Conservation (phyloP, 2,329 filamentous ascomycete species). For the Nothophaeocryptopus gaeumannii region DNA sequence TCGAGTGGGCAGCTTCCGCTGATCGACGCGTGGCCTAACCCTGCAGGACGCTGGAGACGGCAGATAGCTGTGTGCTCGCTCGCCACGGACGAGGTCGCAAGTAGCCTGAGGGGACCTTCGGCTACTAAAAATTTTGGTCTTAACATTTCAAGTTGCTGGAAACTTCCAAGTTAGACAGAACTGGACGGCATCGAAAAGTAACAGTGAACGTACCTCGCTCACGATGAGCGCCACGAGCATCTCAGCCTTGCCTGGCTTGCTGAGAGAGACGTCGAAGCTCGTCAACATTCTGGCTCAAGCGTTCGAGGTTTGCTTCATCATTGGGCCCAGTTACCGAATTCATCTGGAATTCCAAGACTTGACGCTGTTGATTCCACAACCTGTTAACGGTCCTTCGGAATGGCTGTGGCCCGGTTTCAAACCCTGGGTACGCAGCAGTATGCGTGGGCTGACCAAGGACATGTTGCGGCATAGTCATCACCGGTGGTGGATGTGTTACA, state of each 20-base stretch:
- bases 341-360: conserved; percentile 27
- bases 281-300: conserved; percentile 27
- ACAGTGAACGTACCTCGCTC: background rate
- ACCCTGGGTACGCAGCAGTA: background rate
- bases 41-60: no score
- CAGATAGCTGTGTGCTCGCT: no score
- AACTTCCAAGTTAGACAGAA: no score
- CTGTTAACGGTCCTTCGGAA: conserved; percentile 9
- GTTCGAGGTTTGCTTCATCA: conserved; percentile 25
- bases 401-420: background rate
- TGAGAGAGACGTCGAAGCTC: conserved; percentile 27
- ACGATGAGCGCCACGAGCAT: background rate
- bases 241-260: conserved; percentile 29
- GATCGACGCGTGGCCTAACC: no score
- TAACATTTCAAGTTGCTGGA: no score
- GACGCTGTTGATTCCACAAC: conserved; percentile 27
- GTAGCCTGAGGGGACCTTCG: no score
- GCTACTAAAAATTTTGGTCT: no score
- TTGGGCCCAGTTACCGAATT: conserved; percentile 25
- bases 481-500: conserved; percentile 12
- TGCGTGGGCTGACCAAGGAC: conserved; percentile 3
- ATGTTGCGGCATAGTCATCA: conserved; percentile 7
- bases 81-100: no score
- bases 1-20: no score
- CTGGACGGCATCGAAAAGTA: no score